Conservation (phyloP, 495 filamentous ascomycete genomes). For the Trichoderma orchidacearum region DNA sequence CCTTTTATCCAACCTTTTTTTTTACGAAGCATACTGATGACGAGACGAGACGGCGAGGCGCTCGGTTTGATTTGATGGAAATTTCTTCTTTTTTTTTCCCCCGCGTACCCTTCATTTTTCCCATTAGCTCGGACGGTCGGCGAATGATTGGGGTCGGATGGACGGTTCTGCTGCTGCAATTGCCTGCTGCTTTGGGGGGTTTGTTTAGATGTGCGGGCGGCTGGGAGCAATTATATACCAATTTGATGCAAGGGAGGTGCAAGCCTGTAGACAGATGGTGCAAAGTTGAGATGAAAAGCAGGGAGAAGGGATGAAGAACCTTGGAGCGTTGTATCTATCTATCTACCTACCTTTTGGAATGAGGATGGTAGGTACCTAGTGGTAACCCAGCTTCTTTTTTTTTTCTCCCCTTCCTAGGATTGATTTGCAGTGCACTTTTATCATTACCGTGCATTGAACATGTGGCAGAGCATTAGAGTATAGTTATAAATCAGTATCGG, state of each 20-base stretch:
- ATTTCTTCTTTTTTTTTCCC: background rate
- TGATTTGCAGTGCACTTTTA: no score
- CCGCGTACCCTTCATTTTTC: background rate
- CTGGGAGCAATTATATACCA: background rate
- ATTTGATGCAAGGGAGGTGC: background rate
- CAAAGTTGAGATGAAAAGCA: background rate
- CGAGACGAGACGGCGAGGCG: background rate
- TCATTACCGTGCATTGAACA: no score
- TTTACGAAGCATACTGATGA: background rate
- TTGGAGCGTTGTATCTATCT: background rate
- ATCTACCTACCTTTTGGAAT: background rate
- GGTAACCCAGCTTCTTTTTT: no score
- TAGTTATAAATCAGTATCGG: no score
- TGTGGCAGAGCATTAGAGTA: no score
- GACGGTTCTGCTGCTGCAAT: no score
- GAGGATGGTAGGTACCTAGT: background rate
- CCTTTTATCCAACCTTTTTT: background rate
- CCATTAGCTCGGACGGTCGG: background rate
- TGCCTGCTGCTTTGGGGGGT: no score
- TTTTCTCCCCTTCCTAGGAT: no score
- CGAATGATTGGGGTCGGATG: background rate
- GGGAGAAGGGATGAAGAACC: background rate
- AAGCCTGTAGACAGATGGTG: background rate
- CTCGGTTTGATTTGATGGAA: conserved; percentile 1
- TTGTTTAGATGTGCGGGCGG: no score